phyloP scores from a whole-genome alignment of 2,329 filamentous ascomycete species.

The Penicillium sp. region DNA sequence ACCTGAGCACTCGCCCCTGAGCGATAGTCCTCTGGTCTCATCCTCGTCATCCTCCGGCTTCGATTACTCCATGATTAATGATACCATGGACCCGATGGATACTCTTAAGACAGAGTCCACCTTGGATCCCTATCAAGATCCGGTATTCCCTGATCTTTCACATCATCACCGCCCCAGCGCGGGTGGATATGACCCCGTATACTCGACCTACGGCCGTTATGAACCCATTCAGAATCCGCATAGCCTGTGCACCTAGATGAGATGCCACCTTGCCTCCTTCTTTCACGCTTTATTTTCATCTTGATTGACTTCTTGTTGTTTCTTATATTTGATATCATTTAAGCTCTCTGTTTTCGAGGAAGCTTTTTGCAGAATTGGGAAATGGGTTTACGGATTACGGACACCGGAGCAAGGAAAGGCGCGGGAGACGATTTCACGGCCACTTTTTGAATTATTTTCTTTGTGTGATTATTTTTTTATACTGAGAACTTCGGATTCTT shows the following conservation, averaged over 20 bases:
- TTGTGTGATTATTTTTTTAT: constrained; percentile 19
- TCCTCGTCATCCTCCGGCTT: constrained; percentile 45
- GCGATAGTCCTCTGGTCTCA: constrained; percentile 44
- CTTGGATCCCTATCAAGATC: constrained; percentile 41
- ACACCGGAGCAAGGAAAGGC: constrained; percentile 42
- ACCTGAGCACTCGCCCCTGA: constrained; percentile 42
- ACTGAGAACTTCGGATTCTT: constrained; percentile 4
- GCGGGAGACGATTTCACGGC: constrained; percentile 34
- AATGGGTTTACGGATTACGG: constrained; percentile 32
- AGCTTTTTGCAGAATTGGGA: constrained; percentile 19
- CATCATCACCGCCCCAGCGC: constrained; percentile 30
- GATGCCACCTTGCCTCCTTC: constrained; percentile 3
- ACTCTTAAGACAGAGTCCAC: constrained; percentile 38
- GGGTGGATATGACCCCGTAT: constrained; percentile 37
- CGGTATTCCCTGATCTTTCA: constrained; percentile 28
- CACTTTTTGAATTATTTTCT: constrained; percentile 17
- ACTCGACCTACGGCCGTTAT: constrained; percentile 39
- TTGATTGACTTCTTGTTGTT: constrained; percentile 2
- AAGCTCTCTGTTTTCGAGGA: constrained; percentile 1
- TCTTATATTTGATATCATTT: constrained; percentile 11
- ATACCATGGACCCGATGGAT: constrained; percentile 46
- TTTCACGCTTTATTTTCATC: background rate
- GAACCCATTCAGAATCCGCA: constrained; percentile 38
- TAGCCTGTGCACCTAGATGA: constrained; percentile 38
- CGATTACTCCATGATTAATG: constrained; percentile 42